A percentile compares a stretch with the other conserved stretches of the same genome.
phyloP scores from a whole-genome alignment of 129 eudicot species.

The Cynara cardunculus region DNA sequence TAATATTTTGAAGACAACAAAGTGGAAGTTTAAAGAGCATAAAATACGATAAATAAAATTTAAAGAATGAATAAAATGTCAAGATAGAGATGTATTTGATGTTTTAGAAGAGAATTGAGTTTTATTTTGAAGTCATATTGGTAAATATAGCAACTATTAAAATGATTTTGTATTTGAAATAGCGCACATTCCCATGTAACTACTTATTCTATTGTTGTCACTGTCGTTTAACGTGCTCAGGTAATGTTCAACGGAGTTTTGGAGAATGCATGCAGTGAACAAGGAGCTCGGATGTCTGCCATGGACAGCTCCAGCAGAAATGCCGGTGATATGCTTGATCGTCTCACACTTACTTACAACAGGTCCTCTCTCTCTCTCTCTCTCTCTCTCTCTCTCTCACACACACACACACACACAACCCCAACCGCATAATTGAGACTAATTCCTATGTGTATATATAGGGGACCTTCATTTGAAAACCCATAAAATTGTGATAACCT shows the following conservation, averaged over 20 bases:
- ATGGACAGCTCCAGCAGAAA: conserved; percentile 99
- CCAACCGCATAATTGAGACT: neutral
- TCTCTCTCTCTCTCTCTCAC: conserved; percentile 1
- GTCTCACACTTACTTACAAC: conserved; percentile 94
- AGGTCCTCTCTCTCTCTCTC: conserved; percentile 54
- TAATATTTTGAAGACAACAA: too few relatives aligned
- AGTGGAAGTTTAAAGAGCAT: too few relatives aligned
- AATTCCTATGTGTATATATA: too few relatives aligned
- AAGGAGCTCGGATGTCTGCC: conserved; percentile 99
- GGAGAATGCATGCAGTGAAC: conserved; percentile 99
- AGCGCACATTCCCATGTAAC: neutral
- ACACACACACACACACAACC: neutral
- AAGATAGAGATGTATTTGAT: too few relatives aligned
- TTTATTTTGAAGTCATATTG: too few relatives aligned
- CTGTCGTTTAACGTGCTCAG: conserved; percentile 32
- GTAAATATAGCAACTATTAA: too few relatives aligned
- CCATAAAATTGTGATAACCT: too few relatives aligned
- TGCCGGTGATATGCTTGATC: conserved; percentile 99
- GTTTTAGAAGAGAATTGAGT: too few relatives aligned
- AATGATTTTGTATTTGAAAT: neutral
- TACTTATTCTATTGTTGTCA: neutral
- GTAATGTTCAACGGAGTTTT: conserved; percentile 90
- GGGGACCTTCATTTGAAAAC: too few relatives aligned
- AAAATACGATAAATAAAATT: too few relatives aligned
- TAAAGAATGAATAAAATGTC: too few relatives aligned